A percentile compares a stretch with the other conserved stretches of the same genome.
Evolutionary conservation across 768 basidiomycete genomes (phyloP).

Genomic region (Cystofilobasidium macerans): DNA sequence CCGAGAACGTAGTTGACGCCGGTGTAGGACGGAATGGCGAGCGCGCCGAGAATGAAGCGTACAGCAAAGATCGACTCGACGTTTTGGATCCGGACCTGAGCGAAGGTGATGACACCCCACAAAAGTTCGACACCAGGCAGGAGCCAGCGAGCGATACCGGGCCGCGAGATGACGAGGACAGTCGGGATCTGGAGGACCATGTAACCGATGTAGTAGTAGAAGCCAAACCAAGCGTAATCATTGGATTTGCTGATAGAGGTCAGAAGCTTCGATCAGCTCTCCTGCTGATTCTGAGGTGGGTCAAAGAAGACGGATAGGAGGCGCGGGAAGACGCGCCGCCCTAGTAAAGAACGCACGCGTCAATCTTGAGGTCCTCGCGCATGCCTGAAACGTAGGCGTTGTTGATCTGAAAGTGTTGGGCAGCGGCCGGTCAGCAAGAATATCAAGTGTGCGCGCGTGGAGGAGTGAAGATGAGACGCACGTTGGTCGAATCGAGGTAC

Average conservation of each 20-base stretch:
- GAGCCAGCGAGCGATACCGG: slow-evolving; percentile 12
- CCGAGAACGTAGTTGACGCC: slow-evolving; percentile 21
- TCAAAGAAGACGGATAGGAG: no score
- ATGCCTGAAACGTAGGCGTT: neutral
- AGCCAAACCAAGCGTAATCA: slow-evolving; percentile 15
- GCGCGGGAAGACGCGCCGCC: no score
- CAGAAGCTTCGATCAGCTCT: neutral
- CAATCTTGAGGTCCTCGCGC: slow-evolving; percentile 12
- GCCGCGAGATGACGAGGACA: slow-evolving; percentile 12
- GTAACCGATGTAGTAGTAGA: slow-evolving; percentile 20
- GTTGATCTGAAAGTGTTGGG: slow-evolving; percentile 3
- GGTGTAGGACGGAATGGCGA: slow-evolving; percentile 22
- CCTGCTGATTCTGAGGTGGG: no score
- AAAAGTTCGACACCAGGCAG: slow-evolving; percentile 17
- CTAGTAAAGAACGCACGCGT: no score
- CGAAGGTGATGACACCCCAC: slow-evolving; percentile 17
- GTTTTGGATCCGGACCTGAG: slow-evolving; percentile 3
- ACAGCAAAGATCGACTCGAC: neutral
- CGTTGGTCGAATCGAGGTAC: slow-evolving; percentile 17
- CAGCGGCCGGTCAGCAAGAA: neutral
- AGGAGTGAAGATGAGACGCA: neutral
- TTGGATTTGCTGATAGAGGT: neutral
- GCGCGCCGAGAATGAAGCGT: slow-evolving; percentile 18
- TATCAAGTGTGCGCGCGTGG: neutral
- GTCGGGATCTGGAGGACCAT: slow-evolving; percentile 21